Conservation (phyloP, 768 basidiomycete genomes). For the Lactarius indigo region DNA sequence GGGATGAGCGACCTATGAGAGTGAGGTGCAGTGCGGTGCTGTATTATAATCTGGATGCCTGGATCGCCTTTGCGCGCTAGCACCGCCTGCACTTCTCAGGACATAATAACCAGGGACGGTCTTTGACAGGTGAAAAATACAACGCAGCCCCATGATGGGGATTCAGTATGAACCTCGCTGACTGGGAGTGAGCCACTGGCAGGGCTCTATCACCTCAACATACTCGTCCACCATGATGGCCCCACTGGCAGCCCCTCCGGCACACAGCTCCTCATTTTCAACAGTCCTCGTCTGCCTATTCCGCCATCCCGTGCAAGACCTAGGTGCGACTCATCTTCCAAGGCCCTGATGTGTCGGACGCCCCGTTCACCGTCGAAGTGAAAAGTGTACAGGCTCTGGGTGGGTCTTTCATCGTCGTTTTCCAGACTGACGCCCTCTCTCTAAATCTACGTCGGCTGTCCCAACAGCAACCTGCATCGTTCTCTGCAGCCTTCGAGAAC, state of each 20-base stretch:
- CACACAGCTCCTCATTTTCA: slow-evolving; percentile 22
- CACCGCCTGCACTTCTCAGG: neutral
- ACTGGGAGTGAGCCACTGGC: neutral
- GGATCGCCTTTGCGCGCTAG: neutral
- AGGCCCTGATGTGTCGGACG: neutral
- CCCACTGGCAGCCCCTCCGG: slow-evolving; percentile 31
- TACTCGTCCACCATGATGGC: neutral
- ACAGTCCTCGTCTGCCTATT: neutral
- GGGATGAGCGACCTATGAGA: neutral
- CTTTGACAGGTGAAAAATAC: neutral
- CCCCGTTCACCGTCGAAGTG: neutral
- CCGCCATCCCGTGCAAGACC: neutral
- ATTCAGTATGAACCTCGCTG: neutral
- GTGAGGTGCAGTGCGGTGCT: neutral
- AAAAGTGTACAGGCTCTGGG: too few species aligned
- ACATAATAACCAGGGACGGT: neutral
- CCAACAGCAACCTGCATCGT: too few species aligned
- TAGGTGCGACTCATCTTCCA: neutral
- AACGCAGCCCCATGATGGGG: neutral
- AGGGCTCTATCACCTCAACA: neutral
- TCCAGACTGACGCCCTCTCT: too few species aligned
- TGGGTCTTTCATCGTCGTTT: too few species aligned
- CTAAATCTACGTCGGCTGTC: too few species aligned
- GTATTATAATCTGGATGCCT: neutral
- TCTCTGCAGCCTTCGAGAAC: too few species aligned